Evolutionary conservation across 2,329 filamentous ascomycete genomes (phyloP).

Genomic region (Pseudocercospora musae): DNA sequence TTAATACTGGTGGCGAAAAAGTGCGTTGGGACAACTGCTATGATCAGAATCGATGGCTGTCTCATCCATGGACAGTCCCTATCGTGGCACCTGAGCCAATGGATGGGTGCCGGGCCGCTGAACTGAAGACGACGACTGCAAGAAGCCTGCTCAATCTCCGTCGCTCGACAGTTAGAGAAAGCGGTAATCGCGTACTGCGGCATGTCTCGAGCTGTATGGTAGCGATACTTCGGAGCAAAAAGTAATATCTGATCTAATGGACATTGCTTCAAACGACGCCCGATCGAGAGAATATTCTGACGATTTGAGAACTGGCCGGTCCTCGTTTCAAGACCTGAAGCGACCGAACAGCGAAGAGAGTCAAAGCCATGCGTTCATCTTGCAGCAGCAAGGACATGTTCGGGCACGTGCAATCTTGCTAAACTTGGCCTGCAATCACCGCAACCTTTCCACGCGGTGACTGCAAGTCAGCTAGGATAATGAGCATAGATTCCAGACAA

Average conservation of each 20-base stretch:
- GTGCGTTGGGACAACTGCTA: background rate
- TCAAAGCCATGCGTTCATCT: background rate
- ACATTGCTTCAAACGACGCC: background rate
- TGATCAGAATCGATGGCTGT: background rate
- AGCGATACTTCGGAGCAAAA: background rate
- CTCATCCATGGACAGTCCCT: background rate
- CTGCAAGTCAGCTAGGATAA: background rate
- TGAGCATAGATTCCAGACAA: background rate
- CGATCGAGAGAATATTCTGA: background rate
- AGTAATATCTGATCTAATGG: background rate
- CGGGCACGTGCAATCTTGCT: background rate
- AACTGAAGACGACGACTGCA: background rate
- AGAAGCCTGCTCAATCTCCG: background rate
- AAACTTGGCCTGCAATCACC: background rate
- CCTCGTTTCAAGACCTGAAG: background rate
- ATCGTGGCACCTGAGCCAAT: background rate
- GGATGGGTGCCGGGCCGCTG: background rate
- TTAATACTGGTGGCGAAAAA: background rate
- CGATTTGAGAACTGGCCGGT: background rate
- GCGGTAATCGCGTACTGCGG: background rate
- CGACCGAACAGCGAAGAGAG: background rate
- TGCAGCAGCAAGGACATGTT: background rate
- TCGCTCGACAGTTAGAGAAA: background rate
- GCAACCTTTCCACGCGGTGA: background rate
- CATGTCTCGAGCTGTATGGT: background rate